These are phyloP conservation scores for Miscanthus lutarioriparius DNA, from an alignment of 176 grass and related monocot genomes.

Conservation along the genomic window DNA sequence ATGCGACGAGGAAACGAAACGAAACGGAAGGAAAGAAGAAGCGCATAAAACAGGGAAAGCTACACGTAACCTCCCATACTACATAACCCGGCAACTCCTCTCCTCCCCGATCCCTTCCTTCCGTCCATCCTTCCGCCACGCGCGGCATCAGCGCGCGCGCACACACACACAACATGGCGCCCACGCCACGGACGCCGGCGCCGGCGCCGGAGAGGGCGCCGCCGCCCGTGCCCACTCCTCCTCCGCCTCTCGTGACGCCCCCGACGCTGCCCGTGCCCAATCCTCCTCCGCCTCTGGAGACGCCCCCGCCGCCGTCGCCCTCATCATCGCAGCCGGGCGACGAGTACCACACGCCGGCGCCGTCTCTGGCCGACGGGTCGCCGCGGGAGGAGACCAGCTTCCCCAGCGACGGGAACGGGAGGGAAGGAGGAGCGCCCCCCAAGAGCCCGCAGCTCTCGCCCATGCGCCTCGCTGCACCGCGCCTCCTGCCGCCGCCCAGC, in stretches of 20 bases:
- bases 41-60: slow-evolving; percentile 21
- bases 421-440: not conserved
- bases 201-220: slow-evolving; percentile 48
- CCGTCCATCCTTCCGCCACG: not conserved
- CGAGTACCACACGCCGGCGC: slow-evolving; percentile 47
- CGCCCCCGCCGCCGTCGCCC: not conserved
- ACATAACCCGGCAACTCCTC: slow-evolving; percentile 31
- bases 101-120: not conserved
- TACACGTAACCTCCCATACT: slow-evolving; percentile 39
- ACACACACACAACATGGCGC: slow-evolving; percentile 28
- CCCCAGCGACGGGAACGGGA: not conserved
- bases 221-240: slow-evolving; percentile 27
- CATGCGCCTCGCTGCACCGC: not conserved
- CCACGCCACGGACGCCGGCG: slow-evolving; percentile 33
- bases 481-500: not conserved
- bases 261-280: not conserved
- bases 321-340: slow-evolving; percentile 27
- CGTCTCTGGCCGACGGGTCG: slow-evolving; percentile 39
- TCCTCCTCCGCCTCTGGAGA: slow-evolving; percentile 3
- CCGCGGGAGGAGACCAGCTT: not conserved
- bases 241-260: slow-evolving; percentile 6
- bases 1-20: not conserved
- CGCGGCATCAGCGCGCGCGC: not conserved
- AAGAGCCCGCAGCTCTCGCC: slow-evolving; percentile 52
- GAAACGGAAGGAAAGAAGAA: not conserved